Evolutionary conservation across 148 eudicot genomes (phyloP).

Genomic region (Nepenthes mirabilis): DNA sequence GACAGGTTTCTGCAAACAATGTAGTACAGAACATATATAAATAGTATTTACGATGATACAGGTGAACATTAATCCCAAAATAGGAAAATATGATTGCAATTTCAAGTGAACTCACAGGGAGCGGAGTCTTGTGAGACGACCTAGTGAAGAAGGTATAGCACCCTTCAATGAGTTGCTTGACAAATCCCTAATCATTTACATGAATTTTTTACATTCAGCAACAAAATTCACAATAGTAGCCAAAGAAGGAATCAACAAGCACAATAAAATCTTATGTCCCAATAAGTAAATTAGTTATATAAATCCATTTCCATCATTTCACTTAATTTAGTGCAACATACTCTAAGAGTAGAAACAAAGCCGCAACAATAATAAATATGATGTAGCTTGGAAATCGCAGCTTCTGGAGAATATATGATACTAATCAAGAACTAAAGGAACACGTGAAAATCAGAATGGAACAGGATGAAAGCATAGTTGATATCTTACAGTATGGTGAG

Average conservation of each 20-base stretch:
- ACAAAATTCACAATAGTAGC: too few relatives aligned
- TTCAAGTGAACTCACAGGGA: conserved; percentile 41
- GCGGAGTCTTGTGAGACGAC: conserved; percentile 60
- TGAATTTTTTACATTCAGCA: too few relatives aligned
- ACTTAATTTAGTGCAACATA: neutral
- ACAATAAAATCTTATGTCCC: too few relatives aligned
- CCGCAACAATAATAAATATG: neutral
- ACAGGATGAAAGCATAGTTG: neutral
- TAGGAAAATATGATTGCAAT: neutral
- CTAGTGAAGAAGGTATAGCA: conserved; percentile 85
- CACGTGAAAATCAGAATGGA: too few relatives aligned
- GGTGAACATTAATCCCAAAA: neutral
- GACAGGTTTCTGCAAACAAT: conserved; percentile 61
- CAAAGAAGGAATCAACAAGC: too few relatives aligned
- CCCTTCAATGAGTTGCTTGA: conserved; percentile 85
- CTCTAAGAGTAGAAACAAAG: neutral
- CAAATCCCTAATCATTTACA: conserved; percentile 41
- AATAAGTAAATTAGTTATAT: too few relatives aligned
- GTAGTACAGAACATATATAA: neutral
- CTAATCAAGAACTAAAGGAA: too few relatives aligned
- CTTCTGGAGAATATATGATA: too few relatives aligned
- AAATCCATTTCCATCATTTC: neutral
- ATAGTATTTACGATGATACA: neutral
- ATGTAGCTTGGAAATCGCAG: too few relatives aligned
- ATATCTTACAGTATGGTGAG: conserved; percentile 56